These are phyloP conservation scores for Seiridium cupressi DNA, from an alignment of 2,329 filamentous ascomycete genomes.

Conservation along the genomic window DNA sequence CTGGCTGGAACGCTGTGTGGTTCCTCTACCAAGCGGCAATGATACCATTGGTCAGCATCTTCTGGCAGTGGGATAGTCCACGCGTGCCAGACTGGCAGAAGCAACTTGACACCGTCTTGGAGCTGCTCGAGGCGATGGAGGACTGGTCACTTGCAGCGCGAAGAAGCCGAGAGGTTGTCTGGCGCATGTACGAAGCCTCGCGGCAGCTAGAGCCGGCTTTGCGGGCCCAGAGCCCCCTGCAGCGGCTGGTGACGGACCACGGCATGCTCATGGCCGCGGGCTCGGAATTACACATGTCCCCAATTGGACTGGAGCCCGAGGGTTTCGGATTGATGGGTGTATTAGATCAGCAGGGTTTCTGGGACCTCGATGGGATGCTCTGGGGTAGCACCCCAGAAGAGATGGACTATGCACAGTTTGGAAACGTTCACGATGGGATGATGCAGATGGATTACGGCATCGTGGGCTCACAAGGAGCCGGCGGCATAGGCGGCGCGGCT, in stretches of 20 bases:
- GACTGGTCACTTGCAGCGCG: conserved; percentile 64
- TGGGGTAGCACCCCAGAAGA: conserved; percentile 43
- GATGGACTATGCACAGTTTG: conserved; percentile 30
- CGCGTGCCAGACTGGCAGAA: conserved; percentile 51
- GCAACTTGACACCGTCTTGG: conserved; percentile 57
- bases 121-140: conserved; percentile 62
- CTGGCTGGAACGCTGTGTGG: conserved; percentile 80
- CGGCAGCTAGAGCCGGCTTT: conserved; percentile 35
- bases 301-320: conserved; percentile 50
- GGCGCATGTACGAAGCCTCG: conserved; percentile 61
- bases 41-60: conserved; percentile 73
- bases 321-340: conserved; percentile 51
- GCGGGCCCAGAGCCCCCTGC: conserved; percentile 30
- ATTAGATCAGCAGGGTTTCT: conserved; percentile 52
- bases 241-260: conserved; percentile 32
- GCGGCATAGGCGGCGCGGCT: conserved; percentile 34
- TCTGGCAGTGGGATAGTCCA: conserved; percentile 60
- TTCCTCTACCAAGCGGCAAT: conserved; percentile 79
- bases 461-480: conserved; percentile 23
- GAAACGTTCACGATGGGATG: conserved; percentile 27
- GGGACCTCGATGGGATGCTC: conserved; percentile 56
- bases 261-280: conserved; percentile 32
- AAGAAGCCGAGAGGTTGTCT: conserved; percentile 61
- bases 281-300: conserved; percentile 46
- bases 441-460: conserved; percentile 23